Percentiles rank a stretch among this genome's conserved stretches.
These are phyloP conservation scores for Pyrenophora teres DNA, from an alignment of 2,329 filamentous ascomycete species.

Conservation along the genomic window DNA sequence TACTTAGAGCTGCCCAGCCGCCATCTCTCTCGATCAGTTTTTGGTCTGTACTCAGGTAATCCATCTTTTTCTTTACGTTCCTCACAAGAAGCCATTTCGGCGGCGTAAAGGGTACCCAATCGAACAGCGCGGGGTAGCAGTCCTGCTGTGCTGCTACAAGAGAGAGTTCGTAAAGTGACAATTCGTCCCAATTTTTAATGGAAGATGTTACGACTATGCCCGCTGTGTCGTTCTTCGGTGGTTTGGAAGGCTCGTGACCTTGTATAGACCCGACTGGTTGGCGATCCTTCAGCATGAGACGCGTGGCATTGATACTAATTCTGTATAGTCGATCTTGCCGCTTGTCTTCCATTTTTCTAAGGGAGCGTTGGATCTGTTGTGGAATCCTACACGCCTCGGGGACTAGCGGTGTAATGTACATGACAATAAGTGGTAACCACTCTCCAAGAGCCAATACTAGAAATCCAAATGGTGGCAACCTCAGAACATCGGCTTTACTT, in stretches of 20 bases:
- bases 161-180: slow-evolving; percentile 25
- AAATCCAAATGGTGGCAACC: slow-evolving; percentile 77
- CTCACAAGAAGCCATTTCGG: slow-evolving; percentile 58
- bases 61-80: slow-evolving; percentile 60
- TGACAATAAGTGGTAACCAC: slow-evolving; percentile 79
- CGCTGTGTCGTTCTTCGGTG: background rate
- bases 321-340: slow-evolving; percentile 24
- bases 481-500: slow-evolving; percentile 72
- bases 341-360: slow-evolving; percentile 55
- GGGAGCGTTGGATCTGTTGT: slow-evolving; percentile 67
- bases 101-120: slow-evolving; percentile 50
- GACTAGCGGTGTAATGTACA: slow-evolving; percentile 72
- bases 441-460: slow-evolving; percentile 81
- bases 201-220: background rate
- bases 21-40: slow-evolving; percentile 67
- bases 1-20: slow-evolving; percentile 62
- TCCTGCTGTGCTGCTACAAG: slow-evolving; percentile 27
- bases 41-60: slow-evolving; percentile 74
- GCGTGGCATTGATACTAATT: slow-evolving; percentile 22
- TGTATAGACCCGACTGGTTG: background rate
- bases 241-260: background rate
- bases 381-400: slow-evolving; percentile 85
- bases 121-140: slow-evolving; percentile 39
- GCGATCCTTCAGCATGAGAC: slow-evolving; percentile 21
- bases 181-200: slow-evolving; percentile 9